These are phyloP conservation scores for Cercis canadensis DNA, from an alignment of 306 rosid species.

Conservation along the genomic window DNA sequence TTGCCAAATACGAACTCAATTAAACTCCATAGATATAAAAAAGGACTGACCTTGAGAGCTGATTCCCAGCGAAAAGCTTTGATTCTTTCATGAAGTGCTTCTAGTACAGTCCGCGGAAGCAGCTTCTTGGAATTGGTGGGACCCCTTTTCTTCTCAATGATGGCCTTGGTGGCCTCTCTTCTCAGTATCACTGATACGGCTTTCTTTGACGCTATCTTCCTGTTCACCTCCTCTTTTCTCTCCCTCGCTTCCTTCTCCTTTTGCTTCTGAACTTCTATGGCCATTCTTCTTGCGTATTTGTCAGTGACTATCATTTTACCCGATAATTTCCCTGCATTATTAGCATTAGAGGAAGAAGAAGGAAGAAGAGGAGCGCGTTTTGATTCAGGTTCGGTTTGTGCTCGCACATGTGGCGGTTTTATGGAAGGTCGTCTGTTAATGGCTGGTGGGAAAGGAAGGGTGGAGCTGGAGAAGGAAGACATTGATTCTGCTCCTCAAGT, in stretches of 20 bases:
- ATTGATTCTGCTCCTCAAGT: constrained; percentile 36
- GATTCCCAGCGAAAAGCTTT: constrained; percentile 89
- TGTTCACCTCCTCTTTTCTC: constrained; percentile 74
- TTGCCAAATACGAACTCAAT: neutral
- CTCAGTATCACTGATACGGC: constrained; percentile 82
- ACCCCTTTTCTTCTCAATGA: constrained; percentile 81
- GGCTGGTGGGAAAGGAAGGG: constrained; percentile 39
- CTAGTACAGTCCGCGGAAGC: constrained; percentile 83
- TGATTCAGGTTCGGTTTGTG: constrained; percentile 13
- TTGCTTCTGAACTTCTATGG: constrained; percentile 51
- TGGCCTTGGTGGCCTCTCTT: constrained; percentile 85
- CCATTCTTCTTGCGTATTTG: constrained; percentile 41
- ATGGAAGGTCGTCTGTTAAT: constrained; percentile 27
- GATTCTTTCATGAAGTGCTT: constrained; percentile 84
- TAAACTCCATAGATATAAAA: neutral
- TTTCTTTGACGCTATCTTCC: constrained; percentile 80
- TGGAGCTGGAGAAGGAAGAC: constrained; percentile 52
- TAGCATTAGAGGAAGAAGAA: constrained; percentile 12
- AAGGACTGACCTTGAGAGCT: constrained; percentile 73
- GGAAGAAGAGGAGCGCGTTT: constrained; percentile 5
- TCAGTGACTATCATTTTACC: constrained; percentile 30
- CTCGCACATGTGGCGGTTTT: neutral
- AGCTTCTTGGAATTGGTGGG: constrained; percentile 77
- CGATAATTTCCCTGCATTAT: constrained; percentile 15
- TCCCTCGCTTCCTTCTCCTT: constrained; percentile 59